phyloP scores from a whole-genome alignment of 2,329 filamentous ascomycete species.

The Lachnellula arida region DNA sequence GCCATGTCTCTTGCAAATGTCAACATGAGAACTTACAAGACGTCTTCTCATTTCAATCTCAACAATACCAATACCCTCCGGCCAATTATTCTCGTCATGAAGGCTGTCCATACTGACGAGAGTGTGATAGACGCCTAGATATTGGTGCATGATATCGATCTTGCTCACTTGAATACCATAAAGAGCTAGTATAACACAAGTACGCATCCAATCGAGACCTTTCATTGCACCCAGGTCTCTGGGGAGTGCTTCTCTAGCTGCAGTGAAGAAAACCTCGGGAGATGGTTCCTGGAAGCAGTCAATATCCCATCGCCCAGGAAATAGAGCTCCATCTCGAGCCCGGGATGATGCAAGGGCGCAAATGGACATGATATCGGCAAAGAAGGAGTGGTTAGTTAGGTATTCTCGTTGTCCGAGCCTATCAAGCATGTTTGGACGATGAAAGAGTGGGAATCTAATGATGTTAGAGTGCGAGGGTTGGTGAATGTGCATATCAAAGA shows the following conservation, averaged over 20 bases:
- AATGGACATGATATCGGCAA: constrained; percentile 47
- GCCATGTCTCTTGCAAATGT: constrained; percentile 3
- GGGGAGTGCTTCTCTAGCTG: constrained; percentile 37
- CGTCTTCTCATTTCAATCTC: constrained; percentile 46
- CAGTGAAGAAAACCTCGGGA: constrained; percentile 41
- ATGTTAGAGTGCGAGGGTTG: constrained; percentile 5
- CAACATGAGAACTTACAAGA: constrained; percentile 33
- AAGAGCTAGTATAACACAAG: constrained; percentile 45
- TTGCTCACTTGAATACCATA: constrained; percentile 48
- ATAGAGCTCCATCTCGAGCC: constrained; percentile 45
- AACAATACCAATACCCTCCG: constrained; percentile 38
- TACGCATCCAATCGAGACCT: constrained; percentile 39
- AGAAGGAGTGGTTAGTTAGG: constrained; percentile 37
- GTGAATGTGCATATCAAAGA: background rate
- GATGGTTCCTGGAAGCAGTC: constrained; percentile 31
- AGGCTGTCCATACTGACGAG: constrained; percentile 44
- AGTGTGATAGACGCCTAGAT: constrained; percentile 46
- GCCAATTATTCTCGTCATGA: constrained; percentile 52
- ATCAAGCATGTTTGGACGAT: constrained; percentile 40
- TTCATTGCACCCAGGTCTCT: constrained; percentile 34
- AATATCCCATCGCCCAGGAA: constrained; percentile 33
- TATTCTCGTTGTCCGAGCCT: constrained; percentile 41
- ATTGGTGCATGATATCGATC: constrained; percentile 45
- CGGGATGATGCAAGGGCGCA: constrained; percentile 46
- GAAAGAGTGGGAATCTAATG: constrained; percentile 44